phyloP scores from a whole-genome alignment of 495 filamentous ascomycete genomes.

The Amphirosellinia nigrospora region DNA sequence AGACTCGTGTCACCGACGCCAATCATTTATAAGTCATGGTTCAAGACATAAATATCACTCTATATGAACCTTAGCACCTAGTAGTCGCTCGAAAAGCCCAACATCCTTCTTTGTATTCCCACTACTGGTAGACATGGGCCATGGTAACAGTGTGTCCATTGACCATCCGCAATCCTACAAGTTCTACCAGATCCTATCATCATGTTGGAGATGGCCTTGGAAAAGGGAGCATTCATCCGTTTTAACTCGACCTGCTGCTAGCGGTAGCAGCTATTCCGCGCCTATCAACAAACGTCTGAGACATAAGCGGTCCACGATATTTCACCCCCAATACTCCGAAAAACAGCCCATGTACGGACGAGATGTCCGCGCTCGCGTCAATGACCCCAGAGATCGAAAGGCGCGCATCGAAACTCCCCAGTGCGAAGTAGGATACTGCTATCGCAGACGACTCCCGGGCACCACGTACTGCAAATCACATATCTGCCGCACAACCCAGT shows the following conservation, averaged over 20 bases:
- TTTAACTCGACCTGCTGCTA: not conserved
- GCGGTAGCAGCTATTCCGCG: not conserved
- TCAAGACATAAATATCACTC: not conserved
- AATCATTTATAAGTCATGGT: not conserved
- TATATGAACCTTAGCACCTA: not conserved
- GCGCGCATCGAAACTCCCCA: not conserved
- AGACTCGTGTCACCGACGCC: not conserved
- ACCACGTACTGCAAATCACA: not conserved
- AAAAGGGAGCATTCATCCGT: not conserved
- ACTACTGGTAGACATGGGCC: not conserved
- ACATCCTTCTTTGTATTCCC: not conserved
- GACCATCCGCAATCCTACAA: not conserved
- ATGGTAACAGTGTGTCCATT: not conserved
- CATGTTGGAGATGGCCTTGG: not conserved
- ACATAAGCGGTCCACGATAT: not conserved
- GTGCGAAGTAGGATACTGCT: conserved; percentile 13
- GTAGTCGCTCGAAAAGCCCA: not conserved
- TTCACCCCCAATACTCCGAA: not conserved
- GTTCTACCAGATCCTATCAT: not conserved
- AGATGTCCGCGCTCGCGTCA: not conserved
- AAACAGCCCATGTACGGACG: not conserved
- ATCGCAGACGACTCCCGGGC: not conserved
- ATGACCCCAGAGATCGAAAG: not conserved
- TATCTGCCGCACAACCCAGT: not conserved
- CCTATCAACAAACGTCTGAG: not conserved